Evolutionary conservation across 768 basidiomycete species (phyloP), one percentile per base, ranked within the genome.

Genomic region (Butyriboletus loyo): DNA sequence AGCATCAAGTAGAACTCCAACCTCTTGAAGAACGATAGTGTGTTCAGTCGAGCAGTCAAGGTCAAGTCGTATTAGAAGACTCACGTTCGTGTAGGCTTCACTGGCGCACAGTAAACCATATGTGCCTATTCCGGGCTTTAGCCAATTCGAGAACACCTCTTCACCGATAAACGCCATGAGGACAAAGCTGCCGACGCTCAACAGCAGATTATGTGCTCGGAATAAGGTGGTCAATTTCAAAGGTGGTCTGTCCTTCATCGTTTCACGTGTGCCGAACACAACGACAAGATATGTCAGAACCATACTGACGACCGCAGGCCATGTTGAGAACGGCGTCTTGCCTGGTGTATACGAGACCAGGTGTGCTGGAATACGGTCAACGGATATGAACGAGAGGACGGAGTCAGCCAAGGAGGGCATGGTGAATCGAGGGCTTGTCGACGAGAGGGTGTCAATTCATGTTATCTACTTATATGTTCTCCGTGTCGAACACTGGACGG

Each of bases 1-100:
- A 97, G 75, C 75, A 96, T 93, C 76, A 98, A 90, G 77, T 89
- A 97, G 64, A 92, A 86, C 73, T 96, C 88, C 73, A 97, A 73
- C 65, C 83, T 82, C 92, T 95, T 63, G 25, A 51, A 39, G 25
- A 3, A 49, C 35, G 22, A 19, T 30, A n/a, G 11, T 38, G 52
- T 42, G 31, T 46, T 43, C n/a, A 47, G 54, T 38, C 7, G 4
- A 45, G 8, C 37, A 34, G 25, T 50, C 32, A 19, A 39, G 48
- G n/a, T n/a, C n/a, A n/a, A n/a, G n/a, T 22, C 4, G 1, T 34
- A 27, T 24, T 19, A 36, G 36, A 48, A 41, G 15, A 79, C 87
- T 71, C 63, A 94, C 93, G 57, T 83, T 74, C 21, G 94, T 94
- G 87, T 92, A 98, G 53, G 92, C 83, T 7, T 73, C 69, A 15